phyloP scores from a whole-genome alignment of 805 yeast species.

The Hanseniaspora taiwanica region DNA sequence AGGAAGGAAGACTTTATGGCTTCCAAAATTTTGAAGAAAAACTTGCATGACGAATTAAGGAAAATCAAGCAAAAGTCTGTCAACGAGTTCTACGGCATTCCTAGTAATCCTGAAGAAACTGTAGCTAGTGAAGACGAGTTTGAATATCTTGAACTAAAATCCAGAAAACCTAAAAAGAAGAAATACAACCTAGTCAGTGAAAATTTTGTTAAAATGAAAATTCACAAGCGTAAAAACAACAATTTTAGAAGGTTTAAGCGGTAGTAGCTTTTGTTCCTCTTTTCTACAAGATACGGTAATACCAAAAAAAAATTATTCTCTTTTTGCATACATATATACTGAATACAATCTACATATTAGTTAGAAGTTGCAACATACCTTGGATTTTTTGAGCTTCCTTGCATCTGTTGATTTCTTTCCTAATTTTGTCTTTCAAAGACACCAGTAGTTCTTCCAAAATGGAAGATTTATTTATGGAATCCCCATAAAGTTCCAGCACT shows the following conservation, averaged over 20 bases:
- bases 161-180: constrained; percentile 11
- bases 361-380: constrained; percentile 85
- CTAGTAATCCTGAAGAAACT: constrained; percentile 12
- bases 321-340: too few species aligned
- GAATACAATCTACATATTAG: constrained; percentile 23
- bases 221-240: constrained; percentile 28
- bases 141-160: constrained; percentile 1
- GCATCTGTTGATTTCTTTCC: constrained; percentile 60
- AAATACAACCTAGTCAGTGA: constrained; percentile 27
- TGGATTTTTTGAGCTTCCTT: constrained; percentile 79
- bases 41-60: neutral
- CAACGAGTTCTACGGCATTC: constrained; percentile 1
- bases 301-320: too few species aligned
- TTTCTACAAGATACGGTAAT: neutral
- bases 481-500: constrained; percentile 60
- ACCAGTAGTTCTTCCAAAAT: constrained; percentile 61
- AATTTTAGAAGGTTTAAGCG: neutral
- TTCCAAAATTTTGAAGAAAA: neutral
- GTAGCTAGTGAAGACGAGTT: constrained; percentile 5
- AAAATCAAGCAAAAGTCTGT: constrained; percentile 1
- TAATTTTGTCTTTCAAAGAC: constrained; percentile 47
- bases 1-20: constrained; percentile 1
- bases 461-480: constrained; percentile 58
- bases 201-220: constrained; percentile 41
- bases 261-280: neutral